Base-by-base conservation (phyloP, 768 basidiomycete genomes). In the Amanita rubescens region DNA sequence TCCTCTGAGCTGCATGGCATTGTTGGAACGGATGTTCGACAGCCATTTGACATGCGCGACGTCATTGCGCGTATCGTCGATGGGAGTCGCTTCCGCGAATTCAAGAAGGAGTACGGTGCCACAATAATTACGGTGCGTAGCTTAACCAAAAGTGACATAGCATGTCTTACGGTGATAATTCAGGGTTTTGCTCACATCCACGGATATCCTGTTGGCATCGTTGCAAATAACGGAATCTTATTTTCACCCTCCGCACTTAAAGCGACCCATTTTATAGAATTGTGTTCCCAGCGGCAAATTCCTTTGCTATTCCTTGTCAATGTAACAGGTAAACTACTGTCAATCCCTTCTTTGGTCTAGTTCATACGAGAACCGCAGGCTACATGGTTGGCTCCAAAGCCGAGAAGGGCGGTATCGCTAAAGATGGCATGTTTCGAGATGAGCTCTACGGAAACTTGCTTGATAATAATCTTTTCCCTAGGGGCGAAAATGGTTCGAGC, bases 381-480 rank as follows among this genome's bases (percentile, higher is more conserved):
- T 97, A 96, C 62, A 97, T 96, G 94, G 94, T 97, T 3, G 94
- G 94, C 5, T 93, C 90, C 4, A 94, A 94, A 59, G 94, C 94
- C 17, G 94, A 97, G 70, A 81, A 80, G 60, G 93, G 91, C 2
- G 94, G 94, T 0, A 97, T 97, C 59, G 93, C 93, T 4, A 94
- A 94, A 69, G 92, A 96, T 63, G 90, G 90, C 72, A 54, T 53
- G 67, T 59, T 39, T 3, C 52, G 34, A 54, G 39, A 44, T 30
- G 30, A 19, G 42, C 17, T 19, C 17, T 12, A n/a, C n/a, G n/a
- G 15, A 35, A 24, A 41, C 49, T 32, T 3, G 22, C 30, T 34
- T 7, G 39, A 50, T 2, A 39, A 12, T 32, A 14, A 54, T 46
- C 11, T 30, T 49, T 53, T 17, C 39, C 3, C 45, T 20, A 79